Base-by-base conservation (phyloP, 106 monocot species). In the Dendrobium nobile region DNA sequence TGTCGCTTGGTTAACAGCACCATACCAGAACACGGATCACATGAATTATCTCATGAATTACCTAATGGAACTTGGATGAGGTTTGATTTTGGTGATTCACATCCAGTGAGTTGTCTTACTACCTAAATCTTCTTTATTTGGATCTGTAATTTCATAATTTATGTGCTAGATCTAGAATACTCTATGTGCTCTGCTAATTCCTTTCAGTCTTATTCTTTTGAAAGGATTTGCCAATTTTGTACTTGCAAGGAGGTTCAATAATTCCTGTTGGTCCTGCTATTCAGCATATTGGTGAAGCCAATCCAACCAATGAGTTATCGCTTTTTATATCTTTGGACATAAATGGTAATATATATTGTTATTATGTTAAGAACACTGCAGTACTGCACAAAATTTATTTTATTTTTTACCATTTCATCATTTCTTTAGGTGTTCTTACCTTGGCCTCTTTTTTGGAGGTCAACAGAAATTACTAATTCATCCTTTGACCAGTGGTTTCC, bases 31-130 rank as follows among this genome's bases (percentile, higher is more conserved):
- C 80, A 87, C 77, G 87, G 91, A 77, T 89, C 95, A 54, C 84
- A 99, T 91, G 86, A 95, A 80, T 22, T 87, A 43, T 75, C 87
- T 42, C 82, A 85, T 82, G 77, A 78, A 43, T 79, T 95, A 28
- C 99, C 93, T 47, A 88, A 77, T 56, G 99, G 99, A 78, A 93
- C 79, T 59, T 99, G 99, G 99, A 79, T 91, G 77, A 87, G 81
- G 27, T 95, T 99, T 88, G 99, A 99, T 88, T 99, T 99, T 86
- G 82, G 79, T 77, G 99, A 99, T 85, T 86, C 99, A 79, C 95
- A 95, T 85, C 95, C 99, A 77, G 99, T 99, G 87, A 86, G 86
- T 83, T 80, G n/a, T 44, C 26, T 75, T 45, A 45, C 20, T 16
- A 48, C 11, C 68, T 44, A 17, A 73, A 1, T 26, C 45, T 18